phyloP scores from a whole-genome alignment of 768 basidiomycete species.

The Paxillus rubicundulus region DNA sequence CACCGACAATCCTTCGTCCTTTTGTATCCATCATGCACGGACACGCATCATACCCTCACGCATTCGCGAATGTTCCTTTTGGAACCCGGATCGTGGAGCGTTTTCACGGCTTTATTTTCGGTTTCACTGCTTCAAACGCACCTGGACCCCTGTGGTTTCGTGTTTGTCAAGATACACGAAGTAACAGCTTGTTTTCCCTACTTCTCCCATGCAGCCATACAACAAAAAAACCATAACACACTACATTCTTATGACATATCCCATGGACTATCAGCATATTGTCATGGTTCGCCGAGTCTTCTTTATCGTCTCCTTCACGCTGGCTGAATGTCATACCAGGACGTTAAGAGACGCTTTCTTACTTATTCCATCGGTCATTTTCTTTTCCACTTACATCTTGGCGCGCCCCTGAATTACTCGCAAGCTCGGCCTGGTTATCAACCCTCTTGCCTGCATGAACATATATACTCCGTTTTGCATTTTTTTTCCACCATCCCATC shows the following conservation, averaged over 20 bases:
- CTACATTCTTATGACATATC: constrained; percentile 26
- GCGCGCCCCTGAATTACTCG: constrained; percentile 3
- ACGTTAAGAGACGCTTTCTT: constrained; percentile 18
- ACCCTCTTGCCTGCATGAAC: not conserved
- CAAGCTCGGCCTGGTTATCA: constrained; percentile 4
- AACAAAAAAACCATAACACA: constrained; percentile 16
- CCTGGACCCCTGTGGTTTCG: not conserved
- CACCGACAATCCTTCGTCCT: constrained; percentile 30
- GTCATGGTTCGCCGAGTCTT: constrained; percentile 17
- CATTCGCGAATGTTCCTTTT: constrained; percentile 16
- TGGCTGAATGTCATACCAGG: constrained; percentile 17
- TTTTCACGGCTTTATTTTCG: constrained; percentile 6
- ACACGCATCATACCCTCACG: constrained; percentile 27
- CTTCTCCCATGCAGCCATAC: constrained; percentile 17
- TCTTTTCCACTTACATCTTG: constrained; percentile 11
- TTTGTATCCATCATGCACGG: constrained; percentile 34
- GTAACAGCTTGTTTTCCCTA: constrained; percentile 11
- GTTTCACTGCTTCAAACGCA: constrained; percentile 8
- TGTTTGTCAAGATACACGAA: not conserved
- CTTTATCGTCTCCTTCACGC: constrained; percentile 11
- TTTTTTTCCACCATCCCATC: constrained; percentile 6
- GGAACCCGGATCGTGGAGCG: constrained; percentile 15
- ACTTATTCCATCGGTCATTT: constrained; percentile 21
- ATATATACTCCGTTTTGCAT: constrained; percentile 1
- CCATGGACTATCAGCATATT: constrained; percentile 28